Conservation (phyloP, 1,284 basidiomycete genomes). For the Cryptococcus jaspeensis region DNA sequence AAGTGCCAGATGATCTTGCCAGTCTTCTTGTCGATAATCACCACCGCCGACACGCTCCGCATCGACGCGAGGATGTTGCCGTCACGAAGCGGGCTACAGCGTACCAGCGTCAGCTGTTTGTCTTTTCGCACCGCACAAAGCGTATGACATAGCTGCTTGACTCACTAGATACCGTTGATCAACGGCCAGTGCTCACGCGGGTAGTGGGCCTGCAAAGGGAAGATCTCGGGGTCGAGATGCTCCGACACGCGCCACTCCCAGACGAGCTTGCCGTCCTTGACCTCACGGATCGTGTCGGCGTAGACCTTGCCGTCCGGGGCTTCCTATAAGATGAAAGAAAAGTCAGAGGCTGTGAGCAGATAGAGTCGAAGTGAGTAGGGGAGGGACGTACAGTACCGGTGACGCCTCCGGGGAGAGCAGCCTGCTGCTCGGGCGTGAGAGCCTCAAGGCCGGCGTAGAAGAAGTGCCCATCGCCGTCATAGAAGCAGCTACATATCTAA, state of each 20-base stretch:
- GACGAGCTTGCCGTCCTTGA: conserved; percentile 20
- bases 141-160: neutral
- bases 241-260: conserved; percentile 26
- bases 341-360: neutral
- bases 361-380: neutral
- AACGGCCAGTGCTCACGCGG: conserved; percentile 25
- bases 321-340: conserved; percentile 9
- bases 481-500: conserved; percentile 14
- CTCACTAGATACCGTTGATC: conserved; percentile 24
- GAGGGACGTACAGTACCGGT: conserved; percentile 17
- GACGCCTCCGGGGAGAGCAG: conserved; percentile 20
- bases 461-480: conserved; percentile 21
- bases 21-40: conserved; percentile 22
- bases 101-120: neutral
- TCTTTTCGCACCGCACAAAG: neutral
- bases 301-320: conserved; percentile 23
- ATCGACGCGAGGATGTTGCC: conserved; percentile 24
- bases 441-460: conserved; percentile 22
- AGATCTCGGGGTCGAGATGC: conserved; percentile 20
- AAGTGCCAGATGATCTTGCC: conserved; percentile 25
- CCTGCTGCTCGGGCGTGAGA: conserved; percentile 14
- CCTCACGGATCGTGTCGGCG: conserved; percentile 24
- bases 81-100: conserved; percentile 16
- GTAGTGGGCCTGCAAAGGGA: conserved; percentile 20
- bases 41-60: conserved; percentile 22